phyloP scores from a whole-genome alignment of 768 basidiomycete species.

The Wakefieldia striispora region DNA sequence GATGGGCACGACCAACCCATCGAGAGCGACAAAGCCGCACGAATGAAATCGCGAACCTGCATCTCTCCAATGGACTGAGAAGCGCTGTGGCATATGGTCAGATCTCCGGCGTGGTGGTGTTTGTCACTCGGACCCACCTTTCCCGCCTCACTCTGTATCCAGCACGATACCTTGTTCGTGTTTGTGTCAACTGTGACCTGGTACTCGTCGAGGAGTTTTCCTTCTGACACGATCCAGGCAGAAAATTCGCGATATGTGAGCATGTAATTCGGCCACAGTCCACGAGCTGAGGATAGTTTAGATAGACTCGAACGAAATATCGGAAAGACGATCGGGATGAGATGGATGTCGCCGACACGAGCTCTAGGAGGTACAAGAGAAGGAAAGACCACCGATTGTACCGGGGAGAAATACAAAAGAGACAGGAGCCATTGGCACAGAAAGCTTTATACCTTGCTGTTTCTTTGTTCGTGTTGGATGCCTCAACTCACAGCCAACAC shows the following conservation, averaged over 20 bases:
- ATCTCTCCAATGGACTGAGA: slow-evolving; percentile 66
- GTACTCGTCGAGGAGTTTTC: slow-evolving; percentile 51
- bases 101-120: not conserved
- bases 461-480: too few relatives aligned
- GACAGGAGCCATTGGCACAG: too few relatives aligned
- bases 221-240: slow-evolving; percentile 64
- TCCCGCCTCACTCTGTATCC: slow-evolving; percentile 62
- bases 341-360: too few relatives aligned
- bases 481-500: too few relatives aligned
- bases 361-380: too few relatives aligned
- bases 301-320: too few relatives aligned
- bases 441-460: too few relatives aligned
- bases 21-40: slow-evolving; percentile 61
- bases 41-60: slow-evolving; percentile 51
- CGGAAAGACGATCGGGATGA: too few relatives aligned
- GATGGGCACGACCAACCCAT: slow-evolving; percentile 62
- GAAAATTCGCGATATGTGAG: slow-evolving; percentile 61
- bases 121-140: slow-evolving; percentile 37
- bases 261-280: slow-evolving; percentile 29
- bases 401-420: too few relatives aligned
- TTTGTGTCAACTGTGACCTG: slow-evolving; percentile 47
- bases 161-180: slow-evolving; percentile 54
- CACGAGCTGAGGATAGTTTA: too few relatives aligned
- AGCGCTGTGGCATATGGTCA: slow-evolving; percentile 38
- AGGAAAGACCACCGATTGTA: too few relatives aligned